phyloP scores from a whole-genome alignment of 768 basidiomycete genomes.

The Xerocomellus chrysenteron region DNA sequence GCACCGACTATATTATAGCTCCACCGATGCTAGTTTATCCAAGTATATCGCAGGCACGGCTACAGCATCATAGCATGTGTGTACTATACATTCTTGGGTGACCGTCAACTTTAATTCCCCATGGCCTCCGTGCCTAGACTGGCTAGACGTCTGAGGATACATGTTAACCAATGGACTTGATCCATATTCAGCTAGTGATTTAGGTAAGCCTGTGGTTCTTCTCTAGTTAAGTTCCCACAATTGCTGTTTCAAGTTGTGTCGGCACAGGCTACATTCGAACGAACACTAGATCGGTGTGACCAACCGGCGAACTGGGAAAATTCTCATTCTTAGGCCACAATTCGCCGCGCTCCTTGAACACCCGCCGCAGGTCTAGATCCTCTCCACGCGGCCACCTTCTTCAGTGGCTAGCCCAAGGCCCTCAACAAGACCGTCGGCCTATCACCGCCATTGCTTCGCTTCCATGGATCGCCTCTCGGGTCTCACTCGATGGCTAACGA shows the following conservation, averaged over 20 bases:
- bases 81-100: background rate
- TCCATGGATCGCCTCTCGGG: conserved; percentile 18
- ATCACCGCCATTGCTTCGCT: conserved; percentile 28
- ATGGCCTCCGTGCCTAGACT: conserved; percentile 12
- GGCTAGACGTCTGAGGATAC: background rate
- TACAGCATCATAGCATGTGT: background rate
- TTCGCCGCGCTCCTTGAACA: conserved; percentile 7
- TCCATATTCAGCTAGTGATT: background rate
- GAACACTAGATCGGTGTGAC: conserved; percentile 3
- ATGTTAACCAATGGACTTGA: conserved; percentile 1
- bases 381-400: conserved; percentile 22
- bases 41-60: background rate
- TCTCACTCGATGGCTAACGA: conserved; percentile 5
- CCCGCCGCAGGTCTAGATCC: conserved; percentile 13
- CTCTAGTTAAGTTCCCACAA: background rate
- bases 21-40: conserved; percentile 25
- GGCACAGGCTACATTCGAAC: conserved; percentile 9
- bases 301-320: conserved; percentile 5
- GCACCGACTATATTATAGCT: conserved; percentile 80
- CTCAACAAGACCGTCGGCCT: conserved; percentile 15
- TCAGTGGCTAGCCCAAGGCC: conserved; percentile 7
- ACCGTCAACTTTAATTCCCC: conserved; percentile 5
- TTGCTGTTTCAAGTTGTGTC: conserved; percentile 15
- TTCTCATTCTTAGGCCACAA: background rate
- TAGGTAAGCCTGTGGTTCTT: conserved; percentile 11